These are phyloP conservation scores for Lasiosphaeriaceae sp. DNA, from an alignment of 495 filamentous ascomycete genomes.

Conservation along the genomic window DNA sequence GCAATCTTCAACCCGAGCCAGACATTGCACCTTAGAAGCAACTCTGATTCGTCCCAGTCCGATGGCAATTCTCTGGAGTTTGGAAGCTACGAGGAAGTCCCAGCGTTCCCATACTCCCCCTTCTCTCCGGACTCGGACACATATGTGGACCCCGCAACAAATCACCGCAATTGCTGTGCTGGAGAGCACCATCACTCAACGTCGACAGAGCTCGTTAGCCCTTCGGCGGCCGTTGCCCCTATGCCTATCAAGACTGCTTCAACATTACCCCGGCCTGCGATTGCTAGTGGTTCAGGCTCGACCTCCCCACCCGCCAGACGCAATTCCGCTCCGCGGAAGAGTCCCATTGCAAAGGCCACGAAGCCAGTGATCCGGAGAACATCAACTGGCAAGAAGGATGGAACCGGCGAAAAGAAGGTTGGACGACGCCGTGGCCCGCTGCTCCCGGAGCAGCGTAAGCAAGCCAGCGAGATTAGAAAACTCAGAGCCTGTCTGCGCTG, in stretches of 20 bases:
- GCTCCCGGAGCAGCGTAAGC: constrained; percentile 88
- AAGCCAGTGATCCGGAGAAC: constrained; percentile 77
- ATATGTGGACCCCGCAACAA: constrained; percentile 44
- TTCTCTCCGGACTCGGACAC: constrained; percentile 60
- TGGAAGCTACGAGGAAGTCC: constrained; percentile 78
- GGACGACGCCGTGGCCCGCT: constrained; percentile 82
- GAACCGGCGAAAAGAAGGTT: constrained; percentile 76
- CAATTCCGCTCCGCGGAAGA: constrained; percentile 65
- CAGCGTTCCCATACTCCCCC: constrained; percentile 65
- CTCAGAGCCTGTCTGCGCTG: constrained; percentile 88
- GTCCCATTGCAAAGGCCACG: constrained; percentile 71
- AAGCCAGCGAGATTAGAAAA: constrained; percentile 91
- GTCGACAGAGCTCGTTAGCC: constrained; percentile 57
- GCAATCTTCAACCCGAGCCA: constrained; percentile 84
- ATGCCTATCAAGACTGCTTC: constrained; percentile 64
- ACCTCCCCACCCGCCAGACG: constrained; percentile 60
- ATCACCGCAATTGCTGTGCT: constrained; percentile 50
- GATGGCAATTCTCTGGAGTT: constrained; percentile 58
- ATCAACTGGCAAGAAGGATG: constrained; percentile 70
- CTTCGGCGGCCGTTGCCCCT: constrained; percentile 62
- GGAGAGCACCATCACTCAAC: constrained; percentile 39
- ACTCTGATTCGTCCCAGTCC: constrained; percentile 80
- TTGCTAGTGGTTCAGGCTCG: constrained; percentile 58
- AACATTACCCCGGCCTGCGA: constrained; percentile 50
- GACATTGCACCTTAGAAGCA: constrained; percentile 76